phyloP scores from a whole-genome alignment of 495 filamentous ascomycete species.

The Penicillium dipodomyicola region DNA sequence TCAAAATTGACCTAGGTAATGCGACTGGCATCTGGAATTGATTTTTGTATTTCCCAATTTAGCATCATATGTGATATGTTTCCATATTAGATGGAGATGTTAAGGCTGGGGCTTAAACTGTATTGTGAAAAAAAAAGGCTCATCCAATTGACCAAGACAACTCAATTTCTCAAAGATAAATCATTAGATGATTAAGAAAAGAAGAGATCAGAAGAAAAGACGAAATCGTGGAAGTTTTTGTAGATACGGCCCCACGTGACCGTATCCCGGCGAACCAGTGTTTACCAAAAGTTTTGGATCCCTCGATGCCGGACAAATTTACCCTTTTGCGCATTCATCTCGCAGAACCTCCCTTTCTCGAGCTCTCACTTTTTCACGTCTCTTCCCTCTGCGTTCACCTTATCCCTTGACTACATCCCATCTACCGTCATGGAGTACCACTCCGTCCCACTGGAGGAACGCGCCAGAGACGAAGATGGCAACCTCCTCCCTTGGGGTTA shows the following conservation, averaged over 20 bases:
- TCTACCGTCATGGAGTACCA: conserved; percentile 58
- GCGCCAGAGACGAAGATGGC: conserved; percentile 58
- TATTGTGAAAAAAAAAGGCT: too few relatives aligned
- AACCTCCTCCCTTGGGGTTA: conserved; percentile 60
- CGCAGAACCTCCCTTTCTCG: neutral
- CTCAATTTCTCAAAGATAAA: too few relatives aligned
- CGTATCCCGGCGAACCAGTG: conserved; percentile 29
- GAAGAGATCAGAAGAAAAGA: too few relatives aligned
- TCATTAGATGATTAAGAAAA: too few relatives aligned
- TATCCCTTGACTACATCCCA: neutral
- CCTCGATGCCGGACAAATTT: neutral
- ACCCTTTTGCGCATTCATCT: neutral
- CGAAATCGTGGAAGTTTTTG: neutral
- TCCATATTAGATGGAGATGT: too few relatives aligned
- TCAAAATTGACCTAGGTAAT: conserved; percentile 14
- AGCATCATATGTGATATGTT: too few relatives aligned
- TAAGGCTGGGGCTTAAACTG: too few relatives aligned
- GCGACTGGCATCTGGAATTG: too few relatives aligned
- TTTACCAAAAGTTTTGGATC: conserved; percentile 29
- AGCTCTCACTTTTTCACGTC: neutral
- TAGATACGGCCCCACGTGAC: conserved; percentile 21
- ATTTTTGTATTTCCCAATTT: too few relatives aligned
- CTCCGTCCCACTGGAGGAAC: conserved; percentile 62
- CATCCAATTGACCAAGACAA: too few relatives aligned
- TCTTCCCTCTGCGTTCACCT: neutral